Percentiles rank a stretch among this genome's conserved stretches.
Evolutionary conservation across 2,329 filamentous ascomycete species (phyloP).

Genomic region (Sporothrix curviconia): DNA sequence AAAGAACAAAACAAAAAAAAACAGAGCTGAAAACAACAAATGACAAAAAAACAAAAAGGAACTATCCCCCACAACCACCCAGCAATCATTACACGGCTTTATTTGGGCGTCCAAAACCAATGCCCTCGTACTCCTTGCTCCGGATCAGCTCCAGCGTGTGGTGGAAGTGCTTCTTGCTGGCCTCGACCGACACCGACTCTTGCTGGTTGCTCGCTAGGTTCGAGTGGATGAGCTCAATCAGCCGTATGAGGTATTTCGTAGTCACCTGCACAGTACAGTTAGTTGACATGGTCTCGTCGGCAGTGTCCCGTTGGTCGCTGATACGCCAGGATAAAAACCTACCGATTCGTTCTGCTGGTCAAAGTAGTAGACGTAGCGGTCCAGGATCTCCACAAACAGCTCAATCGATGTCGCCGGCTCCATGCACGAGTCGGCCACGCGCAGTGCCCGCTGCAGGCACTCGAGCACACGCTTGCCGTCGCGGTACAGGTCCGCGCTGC

Average conservation of each 20-base stretch:
- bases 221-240: slow-evolving; percentile 96
- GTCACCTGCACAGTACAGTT: slow-evolving; percentile 63
- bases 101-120: slow-evolving; percentile 64
- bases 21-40: background rate
- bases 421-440: slow-evolving; percentile 98
- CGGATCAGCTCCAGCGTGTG: slow-evolving; percentile 91
- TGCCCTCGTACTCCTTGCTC: slow-evolving; percentile 85
- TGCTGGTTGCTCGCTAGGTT: slow-evolving; percentile 82
- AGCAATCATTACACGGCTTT: slow-evolving; percentile 9
- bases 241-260: slow-evolving; percentile 93
- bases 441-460: slow-evolving; percentile 87
- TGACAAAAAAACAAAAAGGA: background rate
- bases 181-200: slow-evolving; percentile 76
- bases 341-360: slow-evolving; percentile 97
- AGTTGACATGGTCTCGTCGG: too few species aligned
- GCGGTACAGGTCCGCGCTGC: slow-evolving; percentile 71
- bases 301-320: too few species aligned
- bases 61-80: background rate
- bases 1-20: background rate
- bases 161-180: slow-evolving; percentile 87
- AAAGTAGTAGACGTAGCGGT: slow-evolving; percentile 98
- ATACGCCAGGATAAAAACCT: too few species aligned
- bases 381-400: slow-evolving; percentile 95
- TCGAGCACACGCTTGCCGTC: slow-evolving; percentile 96
- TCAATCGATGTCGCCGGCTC: slow-evolving; percentile 95